Conservation (phyloP, 73 alveolate genomes). For the Paramecium caudatum region DNA sequence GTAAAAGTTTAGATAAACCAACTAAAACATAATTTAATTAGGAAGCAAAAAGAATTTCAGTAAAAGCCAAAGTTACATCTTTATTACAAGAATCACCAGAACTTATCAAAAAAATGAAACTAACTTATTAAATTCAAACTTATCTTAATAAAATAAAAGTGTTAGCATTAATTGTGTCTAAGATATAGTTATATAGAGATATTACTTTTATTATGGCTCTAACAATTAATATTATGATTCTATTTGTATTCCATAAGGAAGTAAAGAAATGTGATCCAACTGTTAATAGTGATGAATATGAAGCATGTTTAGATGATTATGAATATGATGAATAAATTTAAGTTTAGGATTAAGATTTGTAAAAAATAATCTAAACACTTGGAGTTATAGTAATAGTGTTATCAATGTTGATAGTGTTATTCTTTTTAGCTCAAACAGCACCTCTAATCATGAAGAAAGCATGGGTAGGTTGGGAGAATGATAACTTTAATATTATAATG, state of each 20-base stretch:
- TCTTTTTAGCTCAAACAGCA: constrained; percentile 77
- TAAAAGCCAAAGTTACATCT: constrained; percentile 77
- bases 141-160: constrained; percentile 71
- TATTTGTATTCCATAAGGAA: constrained; percentile 72
- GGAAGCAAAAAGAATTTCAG: constrained; percentile 78
- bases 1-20: constrained; percentile 68
- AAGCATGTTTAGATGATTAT: constrained; percentile 51
- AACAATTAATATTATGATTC: constrained; percentile 66
- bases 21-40: constrained; percentile 77
- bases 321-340: neutral
- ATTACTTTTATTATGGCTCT: constrained; percentile 73
- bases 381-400: constrained; percentile 78
- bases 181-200: constrained; percentile 74
- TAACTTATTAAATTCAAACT: constrained; percentile 58
- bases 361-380: constrained; percentile 27
- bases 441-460: constrained; percentile 77
- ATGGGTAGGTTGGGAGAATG: constrained; percentile 77
- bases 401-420: constrained; percentile 73
- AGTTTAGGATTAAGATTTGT: neutral
- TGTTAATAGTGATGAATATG: neutral
- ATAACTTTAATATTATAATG: neutral
- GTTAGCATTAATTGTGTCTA: constrained; percentile 71
- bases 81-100: constrained; percentile 69
- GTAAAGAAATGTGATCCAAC: constrained; percentile 64
- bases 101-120: constrained; percentile 72